These are phyloP conservation scores for Trichoderma citrinoviride DNA, from an alignment of 2,329 filamentous ascomycete species.

Conservation along the genomic window DNA sequence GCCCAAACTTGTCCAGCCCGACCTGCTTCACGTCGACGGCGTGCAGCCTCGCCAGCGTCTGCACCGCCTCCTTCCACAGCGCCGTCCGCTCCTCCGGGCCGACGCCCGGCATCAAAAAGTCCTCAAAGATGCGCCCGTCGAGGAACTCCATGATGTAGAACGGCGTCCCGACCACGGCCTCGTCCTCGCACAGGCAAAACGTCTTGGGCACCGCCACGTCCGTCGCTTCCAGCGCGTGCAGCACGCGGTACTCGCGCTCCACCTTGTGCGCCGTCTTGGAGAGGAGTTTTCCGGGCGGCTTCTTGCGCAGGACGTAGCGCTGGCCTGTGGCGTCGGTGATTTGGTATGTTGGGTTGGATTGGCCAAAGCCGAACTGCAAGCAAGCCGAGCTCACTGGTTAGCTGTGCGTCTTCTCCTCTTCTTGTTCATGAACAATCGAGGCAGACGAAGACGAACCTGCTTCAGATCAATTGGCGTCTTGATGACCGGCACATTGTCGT, in stretches of 20 bases:
- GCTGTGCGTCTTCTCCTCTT: background rate
- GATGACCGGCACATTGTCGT: slow-evolving; percentile 76
- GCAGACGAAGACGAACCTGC: slow-evolving; percentile 52
- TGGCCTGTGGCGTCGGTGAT: slow-evolving; percentile 68
- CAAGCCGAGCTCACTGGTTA: slow-evolving; percentile 8
- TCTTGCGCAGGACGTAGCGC: slow-evolving; percentile 91
- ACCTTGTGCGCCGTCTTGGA: slow-evolving; percentile 95
- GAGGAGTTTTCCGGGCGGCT: slow-evolving; percentile 89
- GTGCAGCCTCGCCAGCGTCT: slow-evolving; percentile 83
- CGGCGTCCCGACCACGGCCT: slow-evolving; percentile 74
- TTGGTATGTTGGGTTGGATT: slow-evolving; percentile 96
- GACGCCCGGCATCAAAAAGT: slow-evolving; percentile 75
- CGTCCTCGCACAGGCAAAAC: slow-evolving; percentile 83
- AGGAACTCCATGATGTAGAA: slow-evolving; percentile 99
- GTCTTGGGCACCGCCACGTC: slow-evolving; percentile 83
- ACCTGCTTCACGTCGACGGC: slow-evolving; percentile 64
- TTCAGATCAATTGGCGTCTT: slow-evolving; percentile 81
- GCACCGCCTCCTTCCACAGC: slow-evolving; percentile 84
- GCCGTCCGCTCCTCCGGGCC: slow-evolving; percentile 64
- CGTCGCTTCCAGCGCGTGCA: slow-evolving; percentile 74
- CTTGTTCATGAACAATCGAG: background rate
- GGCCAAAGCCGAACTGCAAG: slow-evolving; percentile 85
- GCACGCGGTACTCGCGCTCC: slow-evolving; percentile 90
- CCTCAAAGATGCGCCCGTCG: slow-evolving; percentile 89
- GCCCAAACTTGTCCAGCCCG: slow-evolving; percentile 71